A percentile compares a stretch with the other conserved stretches of the same genome.
Conservation (phyloP, 306 rosid species). For the Sechiopsis laciniata region DNA sequence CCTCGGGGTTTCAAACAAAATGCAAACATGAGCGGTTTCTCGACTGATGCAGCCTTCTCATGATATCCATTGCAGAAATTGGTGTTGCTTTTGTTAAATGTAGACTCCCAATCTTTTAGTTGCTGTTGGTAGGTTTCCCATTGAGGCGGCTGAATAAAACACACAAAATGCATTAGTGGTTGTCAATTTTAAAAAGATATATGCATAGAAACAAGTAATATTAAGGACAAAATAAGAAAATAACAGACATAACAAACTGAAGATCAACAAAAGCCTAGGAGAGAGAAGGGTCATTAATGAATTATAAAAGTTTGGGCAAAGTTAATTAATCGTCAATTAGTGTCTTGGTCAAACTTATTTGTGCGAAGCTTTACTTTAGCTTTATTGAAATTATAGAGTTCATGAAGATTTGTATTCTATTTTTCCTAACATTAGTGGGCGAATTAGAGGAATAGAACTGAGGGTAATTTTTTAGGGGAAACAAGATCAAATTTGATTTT, state of each 20-base stretch:
- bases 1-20: constrained; percentile 96
- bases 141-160: constrained; percentile 56
- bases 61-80: constrained; percentile 40
- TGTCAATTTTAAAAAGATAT: not conserved
- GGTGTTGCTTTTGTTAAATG: constrained; percentile 39
- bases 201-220: not conserved
- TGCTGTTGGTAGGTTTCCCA: constrained; percentile 79
- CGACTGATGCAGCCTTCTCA: constrained; percentile 44
- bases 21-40: constrained; percentile 90
- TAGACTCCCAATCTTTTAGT: constrained; percentile 75
- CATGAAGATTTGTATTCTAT: too few species aligned
- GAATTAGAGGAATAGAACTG: too few species aligned
- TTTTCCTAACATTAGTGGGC: too few species aligned
- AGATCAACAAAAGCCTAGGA: not conserved
- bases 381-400: too few species aligned
- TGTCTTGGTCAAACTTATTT: too few species aligned
- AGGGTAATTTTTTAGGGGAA: too few species aligned
- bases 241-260: not conserved
- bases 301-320: not conserved
- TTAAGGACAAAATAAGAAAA: constrained; percentile 1
- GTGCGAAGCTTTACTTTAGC: too few species aligned
- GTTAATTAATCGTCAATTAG: too few species aligned
- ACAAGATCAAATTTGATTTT: too few species aligned
- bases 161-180: not conserved
- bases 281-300: not conserved